A percentile compares a stretch with the other conserved stretches of the same genome.
phyloP scores from a whole-genome alignment of 352 stramenopile species.

The Aphanomyces astaci region DNA sequence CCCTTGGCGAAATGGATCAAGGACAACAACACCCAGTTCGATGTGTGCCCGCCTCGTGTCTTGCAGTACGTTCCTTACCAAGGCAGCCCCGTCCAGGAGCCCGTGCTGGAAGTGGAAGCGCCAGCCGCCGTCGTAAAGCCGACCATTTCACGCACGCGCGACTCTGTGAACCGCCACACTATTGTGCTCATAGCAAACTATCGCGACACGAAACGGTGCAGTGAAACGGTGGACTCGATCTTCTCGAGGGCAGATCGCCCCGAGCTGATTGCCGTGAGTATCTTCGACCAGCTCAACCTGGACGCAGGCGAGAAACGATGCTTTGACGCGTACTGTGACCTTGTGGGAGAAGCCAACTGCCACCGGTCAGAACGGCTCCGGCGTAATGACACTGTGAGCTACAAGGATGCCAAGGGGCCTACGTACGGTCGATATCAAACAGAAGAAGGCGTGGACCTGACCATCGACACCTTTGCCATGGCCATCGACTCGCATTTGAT shows the following conservation, averaged over 20 bases:
- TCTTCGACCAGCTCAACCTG: slow-evolving; percentile 20
- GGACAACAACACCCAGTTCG: slow-evolving; percentile 51
- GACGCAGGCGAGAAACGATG: slow-evolving; percentile 12
- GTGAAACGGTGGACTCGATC: slow-evolving; percentile 12
- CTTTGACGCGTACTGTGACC: slow-evolving; percentile 20
- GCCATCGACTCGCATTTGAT: slow-evolving; percentile 19
- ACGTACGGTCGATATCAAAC: slow-evolving; percentile 18
- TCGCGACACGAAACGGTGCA: slow-evolving; percentile 6
- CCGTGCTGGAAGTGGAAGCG: too few species aligned
- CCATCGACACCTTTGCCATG: slow-evolving; percentile 12
- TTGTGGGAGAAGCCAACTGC: slow-evolving; percentile 11
- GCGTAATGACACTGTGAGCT: slow-evolving; percentile 9
- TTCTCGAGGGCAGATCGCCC: not conserved
- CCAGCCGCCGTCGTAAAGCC: not conserved
- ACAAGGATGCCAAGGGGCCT: slow-evolving; percentile 12
- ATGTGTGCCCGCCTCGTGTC: slow-evolving; percentile 45
- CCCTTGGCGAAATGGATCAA: slow-evolving; percentile 48
- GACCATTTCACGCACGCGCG: not conserved
- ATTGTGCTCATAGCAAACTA: slow-evolving; percentile 20
- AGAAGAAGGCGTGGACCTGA: slow-evolving; percentile 10
- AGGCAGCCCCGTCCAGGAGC: not conserved
- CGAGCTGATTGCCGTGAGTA: slow-evolving; percentile 8
- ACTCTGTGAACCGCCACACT: slow-evolving; percentile 11
- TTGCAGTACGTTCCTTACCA: slow-evolving; percentile 64
- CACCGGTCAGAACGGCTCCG: slow-evolving; percentile 6